Evolutionary conservation across 208 protist species (phyloP).

Genomic region (Jaenimonas drosophilae): DNA sequence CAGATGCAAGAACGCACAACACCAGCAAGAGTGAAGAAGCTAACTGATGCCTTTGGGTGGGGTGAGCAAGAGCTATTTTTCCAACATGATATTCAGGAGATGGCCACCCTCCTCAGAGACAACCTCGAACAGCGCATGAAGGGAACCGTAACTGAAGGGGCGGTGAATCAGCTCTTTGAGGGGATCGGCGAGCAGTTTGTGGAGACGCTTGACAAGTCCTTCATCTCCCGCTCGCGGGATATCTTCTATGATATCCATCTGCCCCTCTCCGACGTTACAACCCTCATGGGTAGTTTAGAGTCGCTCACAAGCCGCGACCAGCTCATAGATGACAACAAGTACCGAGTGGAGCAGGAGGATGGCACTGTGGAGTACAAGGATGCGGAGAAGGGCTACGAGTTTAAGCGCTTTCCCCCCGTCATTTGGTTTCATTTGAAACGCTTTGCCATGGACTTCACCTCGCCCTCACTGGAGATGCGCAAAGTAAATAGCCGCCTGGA

Average conservation of each 20-base stretch:
- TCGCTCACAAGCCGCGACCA: constrained; percentile 67
- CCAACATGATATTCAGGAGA: constrained; percentile 91
- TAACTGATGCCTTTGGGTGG: constrained; percentile 90
- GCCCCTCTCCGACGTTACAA: constrained; percentile 46
- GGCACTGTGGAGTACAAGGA: constrained; percentile 77
- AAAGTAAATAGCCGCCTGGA: constrained; percentile 73
- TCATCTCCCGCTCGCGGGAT: constrained; percentile 54
- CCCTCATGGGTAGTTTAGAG: constrained; percentile 54
- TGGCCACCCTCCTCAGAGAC: constrained; percentile 78
- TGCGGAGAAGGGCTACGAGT: constrained; percentile 70
- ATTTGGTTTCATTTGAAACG: constrained; percentile 88
- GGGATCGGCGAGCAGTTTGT: constrained; percentile 76
- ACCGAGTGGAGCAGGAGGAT: constrained; percentile 72
- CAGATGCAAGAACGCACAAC: constrained; percentile 71
- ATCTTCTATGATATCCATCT: constrained; percentile 89
- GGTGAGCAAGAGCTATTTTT: constrained; percentile 52
- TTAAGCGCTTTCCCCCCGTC: constrained; percentile 75
- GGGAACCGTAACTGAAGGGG: constrained; percentile 71
- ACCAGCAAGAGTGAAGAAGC: constrained; percentile 53
- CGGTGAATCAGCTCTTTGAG: constrained; percentile 80
- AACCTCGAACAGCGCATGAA: constrained; percentile 88
- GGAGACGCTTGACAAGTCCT: constrained; percentile 67
- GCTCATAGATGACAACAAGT: constrained; percentile 89
- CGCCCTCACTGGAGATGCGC: constrained; percentile 67
- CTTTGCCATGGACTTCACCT: constrained; percentile 84